Conservation (phyloP, 306 rosid genomes). For the Citrullus colocynthis region DNA sequence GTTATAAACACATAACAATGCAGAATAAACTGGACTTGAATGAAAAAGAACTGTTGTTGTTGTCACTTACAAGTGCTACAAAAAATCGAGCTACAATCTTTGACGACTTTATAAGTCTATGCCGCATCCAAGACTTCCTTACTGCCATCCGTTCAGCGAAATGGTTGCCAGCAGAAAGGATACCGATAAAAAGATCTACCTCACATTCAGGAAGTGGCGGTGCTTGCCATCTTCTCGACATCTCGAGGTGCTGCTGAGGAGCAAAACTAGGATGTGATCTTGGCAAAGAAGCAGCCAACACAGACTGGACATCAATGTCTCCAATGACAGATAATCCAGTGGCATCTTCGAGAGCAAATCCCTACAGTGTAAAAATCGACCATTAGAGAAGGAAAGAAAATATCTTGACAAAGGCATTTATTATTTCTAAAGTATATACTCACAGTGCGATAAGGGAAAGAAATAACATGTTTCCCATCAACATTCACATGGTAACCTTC, state of each 20-base stretch:
- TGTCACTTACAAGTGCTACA: slow-evolving; percentile 70
- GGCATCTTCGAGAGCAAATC: slow-evolving; percentile 94
- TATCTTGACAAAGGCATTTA: slow-evolving; percentile 10
- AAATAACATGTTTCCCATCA: slow-evolving; percentile 80
- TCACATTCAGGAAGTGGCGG: slow-evolving; percentile 38
- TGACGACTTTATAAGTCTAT: slow-evolving; percentile 57
- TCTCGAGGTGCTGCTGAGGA: slow-evolving; percentile 67
- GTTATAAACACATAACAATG: background rate
- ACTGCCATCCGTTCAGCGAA: slow-evolving; percentile 92
- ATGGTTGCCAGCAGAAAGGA: slow-evolving; percentile 98
- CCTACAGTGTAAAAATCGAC: slow-evolving; percentile 23
- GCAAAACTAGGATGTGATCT: slow-evolving; percentile 70
- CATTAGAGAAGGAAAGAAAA: background rate
- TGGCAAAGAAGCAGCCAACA: slow-evolving; percentile 82
- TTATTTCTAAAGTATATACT: slow-evolving; percentile 27
- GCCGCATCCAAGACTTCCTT: slow-evolving; percentile 96
- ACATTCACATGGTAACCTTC: slow-evolving; percentile 90
- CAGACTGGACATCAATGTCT: slow-evolving; percentile 58
- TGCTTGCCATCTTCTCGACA: slow-evolving; percentile 59
- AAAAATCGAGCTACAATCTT: slow-evolving; percentile 79
- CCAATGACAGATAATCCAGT: slow-evolving; percentile 69
- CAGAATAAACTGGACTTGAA: background rate
- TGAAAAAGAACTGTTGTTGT: background rate
- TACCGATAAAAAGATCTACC: slow-evolving; percentile 65
- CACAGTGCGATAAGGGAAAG: slow-evolving; percentile 92